A percentile compares a stretch with the other conserved stretches of the same genome.
phyloP scores from a whole-genome alignment of 495 filamentous ascomycete species.

The Neurospora tetrasperma region DNA sequence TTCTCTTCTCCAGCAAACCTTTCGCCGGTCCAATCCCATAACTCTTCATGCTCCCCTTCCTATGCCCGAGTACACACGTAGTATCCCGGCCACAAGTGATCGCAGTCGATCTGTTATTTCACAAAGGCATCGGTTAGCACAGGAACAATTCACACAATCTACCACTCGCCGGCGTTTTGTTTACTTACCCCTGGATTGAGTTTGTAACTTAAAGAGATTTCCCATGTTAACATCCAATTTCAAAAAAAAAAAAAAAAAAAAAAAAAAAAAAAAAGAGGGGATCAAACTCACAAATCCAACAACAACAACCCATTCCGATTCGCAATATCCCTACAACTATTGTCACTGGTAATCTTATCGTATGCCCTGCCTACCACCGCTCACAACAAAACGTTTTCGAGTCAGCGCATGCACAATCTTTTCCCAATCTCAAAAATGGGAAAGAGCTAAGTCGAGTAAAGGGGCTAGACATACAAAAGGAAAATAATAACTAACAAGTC shows the following conservation, averaged over 20 bases:
- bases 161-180: background rate
- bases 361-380: constrained; percentile 4
- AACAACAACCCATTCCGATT: constrained; percentile 6
- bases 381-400: no score
- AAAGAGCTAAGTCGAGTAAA: no score
- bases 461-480: no score
- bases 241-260: background rate
- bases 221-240: background rate
- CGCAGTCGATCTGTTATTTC: no score
- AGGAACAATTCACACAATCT: no score
- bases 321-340: constrained; percentile 11
- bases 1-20: background rate
- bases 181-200: constrained; percentile 21
- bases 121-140: background rate
- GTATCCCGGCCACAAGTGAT: constrained; percentile 10
- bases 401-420: background rate
- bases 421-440: no score
- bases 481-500: constrained; percentile 12
- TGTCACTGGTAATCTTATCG: constrained; percentile 4
- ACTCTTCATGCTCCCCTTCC: background rate
- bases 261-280: background rate
- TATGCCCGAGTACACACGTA: constrained; percentile 18
- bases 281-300: constrained; percentile 11
- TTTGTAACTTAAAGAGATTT: constrained; percentile 6
- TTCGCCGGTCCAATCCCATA: no score